These are phyloP conservation scores for Ustilago crameri DNA, from an alignment of 1,284 basidiomycete species.

Conservation along the genomic window DNA sequence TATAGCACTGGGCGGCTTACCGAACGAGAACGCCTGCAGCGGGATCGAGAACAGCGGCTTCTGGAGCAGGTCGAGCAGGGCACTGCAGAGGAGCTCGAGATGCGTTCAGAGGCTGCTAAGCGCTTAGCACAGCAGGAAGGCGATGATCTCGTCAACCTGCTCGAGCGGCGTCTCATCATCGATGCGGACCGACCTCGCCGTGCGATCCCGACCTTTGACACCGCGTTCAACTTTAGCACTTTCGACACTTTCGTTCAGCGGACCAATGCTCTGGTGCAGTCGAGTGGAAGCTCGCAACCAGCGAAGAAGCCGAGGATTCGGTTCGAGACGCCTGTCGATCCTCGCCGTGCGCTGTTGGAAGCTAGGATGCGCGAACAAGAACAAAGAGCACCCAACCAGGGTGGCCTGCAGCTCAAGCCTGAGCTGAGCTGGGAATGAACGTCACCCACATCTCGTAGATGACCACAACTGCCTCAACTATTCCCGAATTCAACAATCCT, in stretches of 20 bases:
- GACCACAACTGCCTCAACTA: no score
- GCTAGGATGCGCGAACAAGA: background rate
- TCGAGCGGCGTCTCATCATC: background rate
- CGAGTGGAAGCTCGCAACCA: background rate
- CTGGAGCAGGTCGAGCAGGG: background rate
- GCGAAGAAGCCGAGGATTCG: slow-evolving; percentile 2
- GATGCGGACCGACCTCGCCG: background rate
- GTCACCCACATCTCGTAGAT: no score
- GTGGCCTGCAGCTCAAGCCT: no score
- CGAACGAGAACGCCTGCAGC: background rate
- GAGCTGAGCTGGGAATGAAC: no score
- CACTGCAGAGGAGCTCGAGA: background rate
- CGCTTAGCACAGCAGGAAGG: background rate
- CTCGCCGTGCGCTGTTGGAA: slow-evolving; percentile 7
- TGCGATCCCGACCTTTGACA: background rate
- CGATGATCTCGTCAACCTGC: background rate
- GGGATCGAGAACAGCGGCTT: background rate
- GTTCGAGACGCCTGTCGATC: slow-evolving; percentile 10
- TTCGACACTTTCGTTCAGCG: background rate
- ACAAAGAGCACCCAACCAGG: slow-evolving; percentile 1
- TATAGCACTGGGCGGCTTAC: background rate
- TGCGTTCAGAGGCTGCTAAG: background rate
- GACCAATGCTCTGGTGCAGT: background rate
- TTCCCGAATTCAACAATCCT: no score
- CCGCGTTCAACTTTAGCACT: background rate